phyloP scores from a whole-genome alignment of 2,329 filamentous ascomycete species.

The Botrytis hyacinthi region DNA sequence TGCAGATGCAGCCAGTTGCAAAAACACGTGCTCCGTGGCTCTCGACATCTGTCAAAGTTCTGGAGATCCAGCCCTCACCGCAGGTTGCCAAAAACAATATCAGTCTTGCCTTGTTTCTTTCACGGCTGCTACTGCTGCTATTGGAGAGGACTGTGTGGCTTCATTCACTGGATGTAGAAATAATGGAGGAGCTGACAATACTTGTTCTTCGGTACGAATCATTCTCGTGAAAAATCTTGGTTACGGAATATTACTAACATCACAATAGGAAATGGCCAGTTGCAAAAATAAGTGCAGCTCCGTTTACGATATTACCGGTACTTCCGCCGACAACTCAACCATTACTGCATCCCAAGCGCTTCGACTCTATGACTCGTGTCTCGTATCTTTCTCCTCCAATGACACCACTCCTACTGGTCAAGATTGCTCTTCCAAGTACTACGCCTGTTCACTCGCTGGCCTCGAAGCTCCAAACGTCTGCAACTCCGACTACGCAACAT shows the following conservation, averaged over 20 bases:
- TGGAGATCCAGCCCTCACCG: constrained; percentile 15
- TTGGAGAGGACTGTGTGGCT: constrained; percentile 10
- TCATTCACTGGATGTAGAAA: constrained; percentile 1
- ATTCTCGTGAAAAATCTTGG: neutral
- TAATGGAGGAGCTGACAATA: neutral
- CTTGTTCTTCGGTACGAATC: neutral
- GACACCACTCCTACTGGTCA: neutral
- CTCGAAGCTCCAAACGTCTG: neutral
- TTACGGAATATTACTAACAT: neutral
- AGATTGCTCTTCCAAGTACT: constrained; percentile 18
- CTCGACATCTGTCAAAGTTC: constrained; percentile 21
- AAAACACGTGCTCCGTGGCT: constrained; percentile 24
- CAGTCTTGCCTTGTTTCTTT: constrained; percentile 20
- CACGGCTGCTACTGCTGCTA: constrained; percentile 15
- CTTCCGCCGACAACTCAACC: constrained; percentile 20
- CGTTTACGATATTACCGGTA: constrained; percentile 23
- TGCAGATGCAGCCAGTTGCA: constrained; percentile 19
- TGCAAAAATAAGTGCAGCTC: constrained; percentile 25
- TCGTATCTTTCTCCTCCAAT: constrained; percentile 24
- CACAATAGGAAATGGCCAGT: neutral
- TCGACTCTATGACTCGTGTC: constrained; percentile 23
- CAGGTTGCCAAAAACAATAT: constrained; percentile 20
- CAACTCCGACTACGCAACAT: neutral
- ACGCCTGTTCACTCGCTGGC: neutral
- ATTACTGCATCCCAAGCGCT: constrained; percentile 17